Base-by-base conservation (phyloP, 176 grass and related monocot genomes). In the Urochloa ruziziensis region DNA sequence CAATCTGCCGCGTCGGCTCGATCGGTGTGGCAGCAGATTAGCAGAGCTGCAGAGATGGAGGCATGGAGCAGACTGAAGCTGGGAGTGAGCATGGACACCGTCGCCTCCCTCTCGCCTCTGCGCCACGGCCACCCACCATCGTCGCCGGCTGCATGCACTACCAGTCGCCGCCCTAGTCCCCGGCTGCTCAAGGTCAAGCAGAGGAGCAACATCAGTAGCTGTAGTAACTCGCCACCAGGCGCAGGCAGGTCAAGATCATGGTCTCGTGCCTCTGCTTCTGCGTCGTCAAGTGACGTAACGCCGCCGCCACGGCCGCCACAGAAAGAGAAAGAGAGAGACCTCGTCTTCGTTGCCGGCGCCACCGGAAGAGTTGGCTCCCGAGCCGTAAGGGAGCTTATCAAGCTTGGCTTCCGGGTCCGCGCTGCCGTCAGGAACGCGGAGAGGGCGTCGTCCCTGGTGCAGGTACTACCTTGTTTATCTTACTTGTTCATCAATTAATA, bases 351-450 rank as follows among this genome's bases (percentile, higher is more conserved):
- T 15, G 86, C 86, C 7, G 86, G 86, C 13, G 86, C 86, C 75
- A 88, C 81, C 5, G 86, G 86, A 5, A 83, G 62, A 54, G 74
- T 80, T 49, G 74, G 79, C 63, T 87, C 79, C 75, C 78, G 78
- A 40, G 70, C 72, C 10, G 73, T 85, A 33, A 85, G 92, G 79
- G 92, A 97, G 62, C 92, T 97, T 57, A 83, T 97, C 72, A 97
- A 88, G 81, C 95, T 93, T 35, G 95, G 95, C 34, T 97, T 91
- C 86, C 81, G 92, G 23, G 92, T 97, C 66, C 90, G 95, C 35
- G 92, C 92, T 2, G 92, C 86, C 35, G 92, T 97, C 28, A 89
- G 95, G 77, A 92, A 80, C 76, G 72, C 89, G 3, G 51, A 88
- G 73, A 89, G 88, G 66, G 92, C 92, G 37, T 88, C 86, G 39